These are phyloP conservation scores for Tephrocybe rancida DNA, from an alignment of 768 basidiomycete genomes.

Conservation along the genomic window DNA sequence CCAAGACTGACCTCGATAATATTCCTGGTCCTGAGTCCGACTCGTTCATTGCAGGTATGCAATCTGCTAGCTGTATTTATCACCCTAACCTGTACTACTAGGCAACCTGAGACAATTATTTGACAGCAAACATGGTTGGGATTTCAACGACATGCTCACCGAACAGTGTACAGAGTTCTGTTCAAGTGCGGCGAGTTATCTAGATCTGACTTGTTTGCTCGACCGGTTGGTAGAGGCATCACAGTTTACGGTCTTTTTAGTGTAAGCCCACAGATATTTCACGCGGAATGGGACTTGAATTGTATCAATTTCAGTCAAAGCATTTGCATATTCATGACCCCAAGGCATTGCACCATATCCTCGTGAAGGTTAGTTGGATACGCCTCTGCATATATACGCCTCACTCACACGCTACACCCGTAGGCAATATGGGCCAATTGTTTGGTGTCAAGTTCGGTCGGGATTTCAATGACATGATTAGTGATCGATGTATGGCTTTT, in stretches of 20 bases:
- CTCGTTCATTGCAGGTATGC: slow-evolving; percentile 32
- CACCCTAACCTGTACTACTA: background rate
- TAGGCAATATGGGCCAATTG: no score
- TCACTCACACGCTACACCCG: no score
- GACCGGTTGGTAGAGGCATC: slow-evolving; percentile 1
- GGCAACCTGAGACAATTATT: slow-evolving; percentile 22
- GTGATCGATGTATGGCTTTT: no score
- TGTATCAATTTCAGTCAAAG: slow-evolving; percentile 14
- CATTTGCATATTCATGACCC: slow-evolving; percentile 38
- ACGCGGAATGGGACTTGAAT: no score
- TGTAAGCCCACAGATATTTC: background rate
- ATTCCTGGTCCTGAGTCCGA: slow-evolving; percentile 33
- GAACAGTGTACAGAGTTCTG: slow-evolving; percentile 11
- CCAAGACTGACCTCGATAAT: slow-evolving; percentile 30
- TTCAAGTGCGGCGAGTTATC: background rate
- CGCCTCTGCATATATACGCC: no score
- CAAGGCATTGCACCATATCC: slow-evolving; percentile 36
- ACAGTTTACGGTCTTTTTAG: slow-evolving; percentile 5
- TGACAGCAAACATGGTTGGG: slow-evolving; percentile 15
- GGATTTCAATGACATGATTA: no score
- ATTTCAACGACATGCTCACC: slow-evolving; percentile 12
- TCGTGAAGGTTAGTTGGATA: slow-evolving; percentile 32
- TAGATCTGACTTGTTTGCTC: background rate
- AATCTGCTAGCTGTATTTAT: background rate
- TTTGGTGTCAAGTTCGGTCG: no score